Evolutionary conservation across 2,329 filamentous ascomycete species (phyloP), one percentile per base, ranked within the genome.

Genomic region (Penicillium verrucosum): DNA sequence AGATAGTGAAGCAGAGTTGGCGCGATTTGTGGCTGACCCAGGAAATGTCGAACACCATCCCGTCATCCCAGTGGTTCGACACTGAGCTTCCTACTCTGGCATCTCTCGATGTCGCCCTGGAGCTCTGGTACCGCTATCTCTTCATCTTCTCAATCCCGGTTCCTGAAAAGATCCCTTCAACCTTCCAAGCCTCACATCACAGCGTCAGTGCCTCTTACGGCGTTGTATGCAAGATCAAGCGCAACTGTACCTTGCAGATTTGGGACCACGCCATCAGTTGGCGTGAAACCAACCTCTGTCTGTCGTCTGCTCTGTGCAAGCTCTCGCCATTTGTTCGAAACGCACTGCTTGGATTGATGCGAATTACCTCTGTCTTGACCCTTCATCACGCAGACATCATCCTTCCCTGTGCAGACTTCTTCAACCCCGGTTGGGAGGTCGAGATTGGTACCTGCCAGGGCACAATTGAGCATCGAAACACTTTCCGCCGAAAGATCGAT

Each of bases 241-340:
- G 82, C 27, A 80, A 81, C 55, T 83, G 82, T 56, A 85, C 81
- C 0, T 77, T 85, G 32, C 82, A 85, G 60, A 84, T 86, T 56
- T 86, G 84, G 84, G 84, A 86, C 61, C 84, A 86, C 66, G 82
- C 81, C 18, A 85, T 86, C 60, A 81, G 80, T 43, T 86, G 83
- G 83, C 76, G 83, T 59, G 83, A 85, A 64, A 81, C 75, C 46
- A 80, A 78, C 48, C 73, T 80, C 36, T 79, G 77, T 61, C 73
- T 81, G 36, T 80, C 77, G 7, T 79, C 79, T 3, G 78, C 79
- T 0, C 73, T 81, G 50, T 81, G 77, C 65, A 76, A 77, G 47
- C 73, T 81, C 3, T 75, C 79, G 1, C 75, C 80, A 0, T 79
- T 80, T 6, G 78, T 82, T 21, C 77, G 80, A 56, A 80, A 78